These are phyloP conservation scores for Fagopyrum tataricum DNA, from an alignment of 148 eudicot species.

Conservation along the genomic window DNA sequence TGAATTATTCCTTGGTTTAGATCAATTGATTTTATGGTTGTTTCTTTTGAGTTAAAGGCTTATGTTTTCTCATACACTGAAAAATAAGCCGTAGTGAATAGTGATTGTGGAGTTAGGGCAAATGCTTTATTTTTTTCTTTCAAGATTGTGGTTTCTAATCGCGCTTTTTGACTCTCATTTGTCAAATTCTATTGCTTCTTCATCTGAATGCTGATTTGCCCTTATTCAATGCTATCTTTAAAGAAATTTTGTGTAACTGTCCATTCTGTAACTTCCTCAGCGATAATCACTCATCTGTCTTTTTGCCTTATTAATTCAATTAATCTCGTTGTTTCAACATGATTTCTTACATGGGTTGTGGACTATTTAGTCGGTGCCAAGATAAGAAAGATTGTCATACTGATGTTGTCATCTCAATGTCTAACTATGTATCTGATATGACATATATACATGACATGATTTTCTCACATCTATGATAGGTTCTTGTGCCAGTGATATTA, in stretches of 20 bases:
- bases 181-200: neutral
- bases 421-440: neutral
- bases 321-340: neutral
- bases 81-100: neutral
- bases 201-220: neutral
- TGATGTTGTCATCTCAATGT: neutral
- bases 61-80: neutral
- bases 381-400: neutral
- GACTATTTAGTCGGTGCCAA: neutral
- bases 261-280: too few relatives aligned
- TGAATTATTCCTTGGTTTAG: neutral
- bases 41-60: neutral
- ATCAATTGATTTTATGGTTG: neutral
- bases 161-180: neutral
- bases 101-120: neutral
- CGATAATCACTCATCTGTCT: too few relatives aligned
- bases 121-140: neutral
- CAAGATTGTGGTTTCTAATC: neutral
- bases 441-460: neutral
- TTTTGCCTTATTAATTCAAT: neutral
- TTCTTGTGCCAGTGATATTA: neutral
- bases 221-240: neutral
- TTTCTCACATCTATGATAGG: neutral
- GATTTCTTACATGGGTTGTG: neutral
- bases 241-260: neutral